Evolutionary conservation across 2,329 filamentous ascomycete species (phyloP).

Genomic region (Colletotrichum echinochloae): DNA sequence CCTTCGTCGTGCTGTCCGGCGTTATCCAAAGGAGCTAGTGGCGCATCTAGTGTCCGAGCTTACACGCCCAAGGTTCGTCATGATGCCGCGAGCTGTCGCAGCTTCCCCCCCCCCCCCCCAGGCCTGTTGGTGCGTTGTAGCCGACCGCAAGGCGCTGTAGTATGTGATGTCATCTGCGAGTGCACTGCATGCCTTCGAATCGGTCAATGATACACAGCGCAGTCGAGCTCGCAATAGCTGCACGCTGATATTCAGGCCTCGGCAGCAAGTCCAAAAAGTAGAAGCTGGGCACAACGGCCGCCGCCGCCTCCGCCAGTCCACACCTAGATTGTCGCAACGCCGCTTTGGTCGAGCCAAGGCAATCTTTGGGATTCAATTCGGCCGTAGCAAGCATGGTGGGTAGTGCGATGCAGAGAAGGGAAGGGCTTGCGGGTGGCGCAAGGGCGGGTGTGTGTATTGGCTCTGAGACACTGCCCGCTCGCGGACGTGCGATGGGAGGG

Average conservation of each 20-base stretch:
- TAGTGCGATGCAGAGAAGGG: not conserved
- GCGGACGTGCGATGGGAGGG: constrained; percentile 12
- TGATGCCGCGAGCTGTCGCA: not conserved
- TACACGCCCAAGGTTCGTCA: too few species aligned
- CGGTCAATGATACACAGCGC: not conserved
- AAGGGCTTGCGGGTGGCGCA: not conserved
- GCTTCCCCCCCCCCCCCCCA: constrained; percentile 3
- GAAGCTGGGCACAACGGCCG: not conserved
- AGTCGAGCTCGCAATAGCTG: not conserved
- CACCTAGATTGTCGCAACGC: not conserved
- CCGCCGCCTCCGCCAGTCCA: not conserved
- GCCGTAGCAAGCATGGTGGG: not conserved
- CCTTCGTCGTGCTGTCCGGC: too few species aligned
- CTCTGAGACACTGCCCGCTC: constrained; percentile 29
- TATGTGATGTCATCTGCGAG: not conserved
- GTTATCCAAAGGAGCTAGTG: not conserved
- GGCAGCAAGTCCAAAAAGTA: not conserved
- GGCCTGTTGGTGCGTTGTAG: not conserved
- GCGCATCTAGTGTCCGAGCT: constrained; percentile 1
- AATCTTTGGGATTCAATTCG: not conserved
- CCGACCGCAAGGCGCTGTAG: not conserved
- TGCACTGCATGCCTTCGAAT: not conserved
- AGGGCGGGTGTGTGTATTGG: not conserved
- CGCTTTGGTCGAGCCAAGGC: not conserved
- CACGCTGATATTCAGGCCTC: not conserved